Conservation (phyloP, 2,329 filamentous ascomycete species). For the Rutstroemia sp. region DNA sequence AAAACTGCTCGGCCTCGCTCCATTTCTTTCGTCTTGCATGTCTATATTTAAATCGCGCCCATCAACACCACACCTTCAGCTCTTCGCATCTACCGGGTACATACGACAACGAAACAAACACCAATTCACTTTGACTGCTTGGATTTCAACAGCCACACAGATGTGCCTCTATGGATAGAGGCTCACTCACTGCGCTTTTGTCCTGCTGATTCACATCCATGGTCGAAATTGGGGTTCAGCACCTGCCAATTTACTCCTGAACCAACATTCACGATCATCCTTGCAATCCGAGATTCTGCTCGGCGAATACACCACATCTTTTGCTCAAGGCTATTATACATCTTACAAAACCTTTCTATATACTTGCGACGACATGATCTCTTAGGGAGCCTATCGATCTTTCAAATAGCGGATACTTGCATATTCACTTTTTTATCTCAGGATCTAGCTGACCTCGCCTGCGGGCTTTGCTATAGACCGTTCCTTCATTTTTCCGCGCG, state of each 20-base stretch:
- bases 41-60: conserved; percentile 4
- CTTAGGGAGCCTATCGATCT: conserved; percentile 12
- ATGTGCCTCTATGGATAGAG: neutral
- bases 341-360: neutral
- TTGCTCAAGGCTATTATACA: neutral
- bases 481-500: conserved; percentile 18
- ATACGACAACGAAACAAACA: neutral
- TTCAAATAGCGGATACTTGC: conserved; percentile 20
- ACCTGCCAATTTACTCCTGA: neutral
- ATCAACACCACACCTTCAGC: conserved; percentile 1
- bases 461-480: conserved; percentile 18
- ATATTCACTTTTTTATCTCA: conserved; percentile 11
- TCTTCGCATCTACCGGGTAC: neutral
- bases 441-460: conserved; percentile 22
- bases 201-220: neutral
- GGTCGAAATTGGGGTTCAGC: neutral
- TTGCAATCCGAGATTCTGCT: conserved; percentile 13
- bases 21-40: neutral
- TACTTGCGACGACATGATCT: conserved; percentile 10
- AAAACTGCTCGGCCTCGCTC: neutral
- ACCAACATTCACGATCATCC: neutral
- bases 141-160: neutral
- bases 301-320: conserved; percentile 11
- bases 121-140: neutral
- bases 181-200: neutral